Base-by-base conservation (phyloP, 441 rosid genomes). In the Euphorbia corollata region DNA sequence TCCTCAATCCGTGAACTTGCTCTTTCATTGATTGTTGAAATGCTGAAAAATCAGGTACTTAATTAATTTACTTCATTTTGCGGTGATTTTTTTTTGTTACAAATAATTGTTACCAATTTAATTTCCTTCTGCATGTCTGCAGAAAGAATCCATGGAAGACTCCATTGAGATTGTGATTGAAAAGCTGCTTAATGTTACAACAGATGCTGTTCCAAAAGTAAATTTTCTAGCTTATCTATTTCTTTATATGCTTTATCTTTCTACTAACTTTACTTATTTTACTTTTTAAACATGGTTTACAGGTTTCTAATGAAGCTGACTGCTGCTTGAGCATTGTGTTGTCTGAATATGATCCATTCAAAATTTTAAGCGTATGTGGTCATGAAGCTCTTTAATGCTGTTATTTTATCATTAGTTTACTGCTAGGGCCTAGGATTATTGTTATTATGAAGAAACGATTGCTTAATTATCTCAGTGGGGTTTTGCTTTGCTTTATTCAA, bases 261-360 rank as follows among this genome's bases (percentile, higher is more conserved):
- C 16, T 63, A 19, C 13, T 41, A 5, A 9, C 11, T 30, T 61
- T 15, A 2, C 34, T 47, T 12, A 2, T 20, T 20, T 5, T 23
- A 12, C 16, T 39, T 54, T 9, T 9, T 11, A 11, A 11, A 22
- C 65, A 66, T 39, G 65, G 1, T 65, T 20, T 71, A 69, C 73
- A 94, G 99, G 91, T 90, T 68, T 82, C 96, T 61, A 83, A 74
- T 77, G 90, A 90, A 80, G 94, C 92, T 66, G 99, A 94, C 74
- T 89, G 84, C 73, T 88, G 98, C 82, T 82, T 94, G 84, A 87
- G 85, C 62, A 65, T 80, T 10, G 81, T 90, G 64, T 77, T 89
- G 80, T 86, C 90, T 47, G 87, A 86, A 64, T 91, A 87, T 77
- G 99, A 94, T 71, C 96, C 96, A 68, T 89, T 87, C 81, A 86